phyloP scores from a whole-genome alignment of 805 yeast genomes.

The Yarrowia sp. region DNA sequence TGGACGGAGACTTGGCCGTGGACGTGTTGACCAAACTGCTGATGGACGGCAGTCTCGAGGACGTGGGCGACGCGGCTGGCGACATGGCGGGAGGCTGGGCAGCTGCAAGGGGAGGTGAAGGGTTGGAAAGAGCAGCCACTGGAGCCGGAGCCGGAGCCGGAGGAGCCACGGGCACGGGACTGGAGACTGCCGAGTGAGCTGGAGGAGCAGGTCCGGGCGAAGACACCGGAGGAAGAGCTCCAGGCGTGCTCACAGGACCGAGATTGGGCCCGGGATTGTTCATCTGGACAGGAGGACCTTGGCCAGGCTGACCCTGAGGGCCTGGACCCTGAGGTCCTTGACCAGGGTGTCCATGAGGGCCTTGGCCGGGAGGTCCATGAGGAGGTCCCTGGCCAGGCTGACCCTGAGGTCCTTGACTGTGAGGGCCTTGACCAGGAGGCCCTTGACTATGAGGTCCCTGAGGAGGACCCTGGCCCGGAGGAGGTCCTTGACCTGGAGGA shows the following conservation, averaged over 20 bases:
- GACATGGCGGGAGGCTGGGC: neutral
- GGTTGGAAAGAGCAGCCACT: neutral
- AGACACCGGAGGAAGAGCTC: neutral
- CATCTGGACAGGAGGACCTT: neutral
- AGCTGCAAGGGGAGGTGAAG: neutral
- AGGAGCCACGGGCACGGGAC: neutral
- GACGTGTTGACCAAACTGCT: neutral
- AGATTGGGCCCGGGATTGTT: too few species aligned
- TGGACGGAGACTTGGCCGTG: neutral
- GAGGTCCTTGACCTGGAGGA: too few species aligned
- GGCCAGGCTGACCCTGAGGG: too few species aligned
- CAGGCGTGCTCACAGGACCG: neutral
- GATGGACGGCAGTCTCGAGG: neutral
- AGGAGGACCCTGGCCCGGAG: too few species aligned
- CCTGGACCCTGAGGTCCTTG: neutral
- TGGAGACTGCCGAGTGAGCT: neutral
- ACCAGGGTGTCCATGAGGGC: neutral
- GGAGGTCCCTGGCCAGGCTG: neutral
- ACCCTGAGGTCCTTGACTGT: too few species aligned
- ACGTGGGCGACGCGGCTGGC: neutral
- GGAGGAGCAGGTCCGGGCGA: too few species aligned
- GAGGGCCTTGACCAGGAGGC: too few species aligned
- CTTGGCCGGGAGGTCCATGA: neutral
- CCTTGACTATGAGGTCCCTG: neutral
- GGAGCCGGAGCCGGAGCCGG: neutral